phyloP scores from a whole-genome alignment of 768 basidiomycete species.

The Lactifluus pinguis region DNA sequence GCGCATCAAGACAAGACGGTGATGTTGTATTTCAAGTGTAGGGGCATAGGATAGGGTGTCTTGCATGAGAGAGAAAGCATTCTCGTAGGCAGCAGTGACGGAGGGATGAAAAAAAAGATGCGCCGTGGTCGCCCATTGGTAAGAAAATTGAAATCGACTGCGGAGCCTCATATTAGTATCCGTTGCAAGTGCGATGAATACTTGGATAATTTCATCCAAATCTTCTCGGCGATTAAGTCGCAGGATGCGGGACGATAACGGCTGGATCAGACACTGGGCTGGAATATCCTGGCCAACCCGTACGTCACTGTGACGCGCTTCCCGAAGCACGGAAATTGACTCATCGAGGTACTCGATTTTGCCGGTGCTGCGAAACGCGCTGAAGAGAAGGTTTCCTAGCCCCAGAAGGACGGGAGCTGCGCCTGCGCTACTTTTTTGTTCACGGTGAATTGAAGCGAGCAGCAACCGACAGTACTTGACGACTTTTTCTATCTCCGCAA shows the following conservation, averaged over 20 bases:
- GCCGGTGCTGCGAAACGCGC: background rate
- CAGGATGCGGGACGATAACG: no score
- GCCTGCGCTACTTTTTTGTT: no score
- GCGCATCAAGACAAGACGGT: background rate
- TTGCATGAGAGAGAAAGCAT: background rate
- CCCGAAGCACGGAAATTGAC: background rate
- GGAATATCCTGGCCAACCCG: no score
- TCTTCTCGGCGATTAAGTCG: background rate
- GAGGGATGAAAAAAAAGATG: no score
- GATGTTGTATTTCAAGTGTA: background rate
- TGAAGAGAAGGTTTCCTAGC: background rate
- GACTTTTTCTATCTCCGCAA: background rate
- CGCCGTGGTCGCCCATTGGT: background rate
- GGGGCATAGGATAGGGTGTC: background rate
- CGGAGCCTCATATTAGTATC: no score
- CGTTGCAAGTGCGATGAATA: background rate
- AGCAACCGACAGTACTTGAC: background rate
- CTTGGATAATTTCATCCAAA: background rate
- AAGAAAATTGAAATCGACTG: background rate
- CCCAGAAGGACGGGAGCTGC: accelerated
- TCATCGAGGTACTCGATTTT: background rate
- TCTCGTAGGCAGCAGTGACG: background rate
- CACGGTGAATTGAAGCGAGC: background rate
- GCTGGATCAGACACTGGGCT: background rate
- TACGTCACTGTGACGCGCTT: no score